A percentile compares a stretch with the other conserved stretches of the same genome.
These are phyloP conservation scores for Desmodesmus armatus DNA, from an alignment of 139 green algal species.

Conservation along the genomic window DNA sequence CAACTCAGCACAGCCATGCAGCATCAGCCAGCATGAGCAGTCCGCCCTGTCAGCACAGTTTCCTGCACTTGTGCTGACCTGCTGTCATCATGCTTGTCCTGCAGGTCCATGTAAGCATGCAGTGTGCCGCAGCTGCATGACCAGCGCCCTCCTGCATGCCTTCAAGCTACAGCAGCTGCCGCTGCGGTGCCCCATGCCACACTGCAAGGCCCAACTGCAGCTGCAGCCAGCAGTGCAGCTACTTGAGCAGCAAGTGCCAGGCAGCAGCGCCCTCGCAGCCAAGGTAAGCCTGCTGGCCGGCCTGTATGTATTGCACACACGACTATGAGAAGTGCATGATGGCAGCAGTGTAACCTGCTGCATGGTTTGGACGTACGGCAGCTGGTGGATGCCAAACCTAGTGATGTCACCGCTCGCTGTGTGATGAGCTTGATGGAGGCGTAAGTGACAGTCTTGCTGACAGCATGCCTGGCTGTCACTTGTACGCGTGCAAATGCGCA, in stretches of 20 bases:
- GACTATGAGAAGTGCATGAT: not conserved
- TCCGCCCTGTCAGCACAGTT: too few relatives aligned
- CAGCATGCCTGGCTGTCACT: not conserved
- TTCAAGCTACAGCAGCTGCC: constrained; percentile 34
- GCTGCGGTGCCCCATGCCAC: constrained; percentile 21
- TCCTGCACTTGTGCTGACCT: not conserved
- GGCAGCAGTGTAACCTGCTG: not conserved
- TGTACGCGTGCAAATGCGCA: not conserved
- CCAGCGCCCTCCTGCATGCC: constrained; percentile 27
- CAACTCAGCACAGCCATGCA: too few relatives aligned
- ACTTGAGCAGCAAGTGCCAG: constrained; percentile 37
- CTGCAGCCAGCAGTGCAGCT: constrained; percentile 27
- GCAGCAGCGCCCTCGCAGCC: constrained; percentile 18
- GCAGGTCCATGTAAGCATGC: constrained; percentile 10
- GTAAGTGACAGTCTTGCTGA: too few relatives aligned
- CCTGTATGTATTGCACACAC: not conserved
- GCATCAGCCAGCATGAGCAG: too few relatives aligned
- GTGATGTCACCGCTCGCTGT: too few relatives aligned
- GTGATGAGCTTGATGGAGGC: not conserved
- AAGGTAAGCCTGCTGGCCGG: not conserved
- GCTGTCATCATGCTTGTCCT: not conserved
- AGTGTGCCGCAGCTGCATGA: constrained; percentile 28
- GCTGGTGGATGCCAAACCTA: too few relatives aligned
- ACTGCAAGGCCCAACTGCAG: not conserved
- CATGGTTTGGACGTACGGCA: not conserved